A percentile compares a stretch with the other conserved stretches of the same genome.
phyloP scores from a whole-genome alignment of 495 filamentous ascomycete species.

The Physcia stellaris region DNA sequence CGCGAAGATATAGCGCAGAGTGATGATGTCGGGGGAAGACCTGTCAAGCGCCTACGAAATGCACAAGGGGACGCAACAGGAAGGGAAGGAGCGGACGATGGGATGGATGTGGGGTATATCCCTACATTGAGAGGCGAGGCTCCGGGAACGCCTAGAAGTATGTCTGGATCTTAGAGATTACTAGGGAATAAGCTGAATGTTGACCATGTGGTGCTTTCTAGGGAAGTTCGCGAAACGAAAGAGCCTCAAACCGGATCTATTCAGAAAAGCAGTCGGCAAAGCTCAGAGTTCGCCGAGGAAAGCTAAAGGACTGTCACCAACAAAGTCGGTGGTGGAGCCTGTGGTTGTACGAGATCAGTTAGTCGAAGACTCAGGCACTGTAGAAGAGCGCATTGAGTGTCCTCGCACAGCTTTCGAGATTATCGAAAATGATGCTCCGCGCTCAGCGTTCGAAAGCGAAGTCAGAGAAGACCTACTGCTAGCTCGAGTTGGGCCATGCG shows the following conservation, averaged over 20 bases:
- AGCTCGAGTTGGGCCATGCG: too few relatives aligned
- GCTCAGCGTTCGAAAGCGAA: too few relatives aligned
- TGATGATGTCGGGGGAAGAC: conserved; percentile 18
- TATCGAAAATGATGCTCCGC: too few relatives aligned
- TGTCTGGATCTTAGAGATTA: conserved; percentile 9
- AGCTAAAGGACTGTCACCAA: not conserved
- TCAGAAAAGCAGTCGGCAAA: not conserved
- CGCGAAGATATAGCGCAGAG: not conserved
- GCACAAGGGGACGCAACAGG: conserved; percentile 24
- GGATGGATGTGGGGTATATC: conserved; percentile 11
- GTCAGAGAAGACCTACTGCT: too few relatives aligned
- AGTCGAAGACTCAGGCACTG: not conserved
- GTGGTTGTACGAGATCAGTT: not conserved
- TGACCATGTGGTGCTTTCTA: conserved; percentile 10
- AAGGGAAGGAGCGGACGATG: conserved; percentile 22
- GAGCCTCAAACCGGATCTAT: conserved; percentile 4
- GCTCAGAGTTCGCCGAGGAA: not conserved
- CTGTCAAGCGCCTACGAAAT: conserved; percentile 34
- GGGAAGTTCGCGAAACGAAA: conserved; percentile 22
- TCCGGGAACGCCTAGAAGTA: conserved; percentile 23
- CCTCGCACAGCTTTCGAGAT: not conserved
- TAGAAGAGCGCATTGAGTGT: not conserved
- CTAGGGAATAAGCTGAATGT: not conserved
- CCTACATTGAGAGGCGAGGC: conserved; percentile 11
- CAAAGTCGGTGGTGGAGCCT: not conserved